These are phyloP conservation scores for Epichloe amarillans DNA, from an alignment of 2,329 filamentous ascomycete species.

Conservation along the genomic window DNA sequence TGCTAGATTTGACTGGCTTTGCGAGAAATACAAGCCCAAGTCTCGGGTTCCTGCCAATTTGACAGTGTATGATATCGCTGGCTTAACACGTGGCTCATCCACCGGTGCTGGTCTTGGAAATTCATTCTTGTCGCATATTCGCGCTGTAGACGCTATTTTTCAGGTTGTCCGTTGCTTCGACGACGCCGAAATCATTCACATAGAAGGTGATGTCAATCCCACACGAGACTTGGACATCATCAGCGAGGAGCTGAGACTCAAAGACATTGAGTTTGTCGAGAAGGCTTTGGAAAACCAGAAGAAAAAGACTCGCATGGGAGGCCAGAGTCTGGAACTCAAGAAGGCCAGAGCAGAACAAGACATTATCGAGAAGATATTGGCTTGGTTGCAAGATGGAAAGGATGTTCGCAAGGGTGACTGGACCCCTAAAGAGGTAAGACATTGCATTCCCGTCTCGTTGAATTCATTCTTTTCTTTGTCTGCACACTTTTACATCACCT, in stretches of 20 bases:
- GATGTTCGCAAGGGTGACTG: conserved; percentile 87
- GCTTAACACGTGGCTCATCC: conserved; percentile 87
- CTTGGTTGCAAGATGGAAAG: conserved; percentile 74
- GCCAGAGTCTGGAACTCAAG: conserved; percentile 94
- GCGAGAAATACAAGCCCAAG: conserved; percentile 94
- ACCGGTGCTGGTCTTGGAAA: conserved; percentile 97
- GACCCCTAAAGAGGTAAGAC: conserved; percentile 84
- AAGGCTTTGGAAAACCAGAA: conserved; percentile 84
- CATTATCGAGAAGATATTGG: conserved; percentile 79
- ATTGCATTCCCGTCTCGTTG: conserved; percentile 1
- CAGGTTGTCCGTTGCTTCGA: conserved; percentile 96
- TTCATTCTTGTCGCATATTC: conserved; percentile 95
- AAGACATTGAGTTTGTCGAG: conserved; percentile 97
- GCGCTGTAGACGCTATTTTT: conserved; percentile 95
- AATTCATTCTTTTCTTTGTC: conserved; percentile 9
- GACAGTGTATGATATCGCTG: conserved; percentile 97
- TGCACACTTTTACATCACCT: conserved; percentile 5
- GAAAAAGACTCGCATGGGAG: conserved; percentile 91
- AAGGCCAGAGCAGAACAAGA: conserved; percentile 91
- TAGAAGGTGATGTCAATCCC: conserved; percentile 96
- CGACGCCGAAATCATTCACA: conserved; percentile 98
- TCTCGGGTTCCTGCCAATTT: conserved; percentile 92
- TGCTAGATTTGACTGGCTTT: conserved; percentile 90
- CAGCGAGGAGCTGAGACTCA: conserved; percentile 87
- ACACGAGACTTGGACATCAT: conserved; percentile 92